These are phyloP conservation scores for Schizochytrium sp. DNA, from an alignment of 108 stramenopile species.

Conservation along the genomic window DNA sequence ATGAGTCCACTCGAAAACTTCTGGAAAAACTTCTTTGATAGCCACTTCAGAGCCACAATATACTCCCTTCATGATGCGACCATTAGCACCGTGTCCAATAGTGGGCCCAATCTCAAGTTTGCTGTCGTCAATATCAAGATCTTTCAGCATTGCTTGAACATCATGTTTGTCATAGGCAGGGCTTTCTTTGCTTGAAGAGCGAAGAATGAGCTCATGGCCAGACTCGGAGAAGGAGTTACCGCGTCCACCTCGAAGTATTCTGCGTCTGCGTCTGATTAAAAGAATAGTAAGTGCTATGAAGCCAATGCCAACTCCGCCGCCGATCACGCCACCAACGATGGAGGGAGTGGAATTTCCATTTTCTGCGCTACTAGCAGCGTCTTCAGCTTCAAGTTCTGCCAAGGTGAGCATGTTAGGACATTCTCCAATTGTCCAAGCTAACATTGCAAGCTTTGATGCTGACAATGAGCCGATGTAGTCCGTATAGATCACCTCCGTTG, in stretches of 20 bases:
- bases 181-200: not conserved
- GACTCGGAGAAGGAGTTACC: not conserved
- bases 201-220: not conserved
- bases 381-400: not conserved
- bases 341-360: not conserved
- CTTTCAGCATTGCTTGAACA: not conserved
- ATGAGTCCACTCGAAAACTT: not conserved
- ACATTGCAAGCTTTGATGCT: not conserved
- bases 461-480: not conserved
- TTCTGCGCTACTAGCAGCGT: not conserved
- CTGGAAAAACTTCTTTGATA: constrained; percentile 8
- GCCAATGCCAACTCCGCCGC: not conserved
- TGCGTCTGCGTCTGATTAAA: too few relatives aligned
- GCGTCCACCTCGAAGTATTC: too few relatives aligned
- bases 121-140: constrained; percentile 29
- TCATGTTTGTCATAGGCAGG: not conserved
- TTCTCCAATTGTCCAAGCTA: constrained; percentile 6
- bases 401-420: not conserved
- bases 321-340: not conserved
- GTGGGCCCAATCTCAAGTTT: not conserved
- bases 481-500: not conserved
- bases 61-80: not conserved
- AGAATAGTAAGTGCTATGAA: too few relatives aligned
- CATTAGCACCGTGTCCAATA: constrained; percentile 47
- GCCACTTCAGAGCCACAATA: constrained; percentile 56